Evolutionary conservation across 805 yeast species (phyloP), one percentile per base, ranked within the genome.

Genomic region (Tetrapisispora pingtungensis): DNA sequence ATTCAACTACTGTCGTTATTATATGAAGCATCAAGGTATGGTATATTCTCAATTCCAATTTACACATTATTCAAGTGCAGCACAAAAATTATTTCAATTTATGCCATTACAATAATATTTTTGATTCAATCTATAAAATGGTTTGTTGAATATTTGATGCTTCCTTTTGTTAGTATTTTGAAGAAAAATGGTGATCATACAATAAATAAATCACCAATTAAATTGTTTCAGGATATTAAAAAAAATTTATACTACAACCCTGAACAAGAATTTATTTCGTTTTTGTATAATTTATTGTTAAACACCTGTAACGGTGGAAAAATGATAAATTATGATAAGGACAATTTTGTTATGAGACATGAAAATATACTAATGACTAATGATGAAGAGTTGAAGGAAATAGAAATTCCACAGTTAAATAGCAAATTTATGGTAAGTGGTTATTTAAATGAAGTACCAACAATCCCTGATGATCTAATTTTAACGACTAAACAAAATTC

Each of bases 11-110:
- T 20, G 7, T 42, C 40, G 15, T 27, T 55, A 67, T 10, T 61
- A 66, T 37, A 71, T 81, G 52, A 90, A 90, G 10, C 57, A 70
- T 7, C 70, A 75, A 4, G 73, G 80, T 12, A 59, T 55, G 61
- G 58, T 45, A 47, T 48, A 43, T 44, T 13, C 51, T 51, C 41
- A 35, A 71, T 85, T 50, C 94, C 95, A 6, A 56, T 72, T 8
- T 70, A 77, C 2, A 74, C 81, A 5, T 61, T 76, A 14, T 56
- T 78, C 47, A 81, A 87, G 1, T 77, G 78, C 49, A 58, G 77
- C 12, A 93, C 94, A 1, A 89, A 84, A 43, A 1, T 50, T 7
- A 43, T 49, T n/a, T 45, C 54, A 66, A 10, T 64, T 65, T 36
- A 71, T 81, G 51, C 94, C 89, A 12, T 58, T 70, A 6, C 70